Conservation (phyloP, 148 eudicot species). For the Chenopodium album region DNA sequence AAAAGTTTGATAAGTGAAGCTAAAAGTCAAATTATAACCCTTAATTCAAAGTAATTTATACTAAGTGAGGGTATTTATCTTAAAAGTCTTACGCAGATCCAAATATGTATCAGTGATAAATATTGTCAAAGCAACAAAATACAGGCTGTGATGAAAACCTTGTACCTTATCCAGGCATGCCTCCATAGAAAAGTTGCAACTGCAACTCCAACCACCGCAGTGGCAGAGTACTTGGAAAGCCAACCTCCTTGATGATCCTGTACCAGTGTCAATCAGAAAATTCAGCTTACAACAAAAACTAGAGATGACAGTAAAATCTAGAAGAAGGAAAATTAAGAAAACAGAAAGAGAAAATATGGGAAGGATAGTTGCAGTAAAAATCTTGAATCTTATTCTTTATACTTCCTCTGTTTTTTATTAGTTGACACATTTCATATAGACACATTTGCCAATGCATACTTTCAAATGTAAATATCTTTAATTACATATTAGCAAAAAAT, state of each 20-base stretch:
- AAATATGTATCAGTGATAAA: neutral
- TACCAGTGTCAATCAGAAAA: constrained; percentile 21
- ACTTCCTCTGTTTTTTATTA: too few relatives aligned
- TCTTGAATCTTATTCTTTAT: neutral
- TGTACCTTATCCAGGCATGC: constrained; percentile 43
- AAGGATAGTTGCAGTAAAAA: neutral
- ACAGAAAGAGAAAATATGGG: neutral
- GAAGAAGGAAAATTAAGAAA: neutral
- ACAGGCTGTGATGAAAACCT: neutral
- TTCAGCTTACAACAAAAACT: constrained; percentile 3
- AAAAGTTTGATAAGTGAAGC: neutral
- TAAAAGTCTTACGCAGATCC: neutral
- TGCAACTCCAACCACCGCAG: constrained; percentile 45
- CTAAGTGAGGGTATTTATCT: too few relatives aligned
- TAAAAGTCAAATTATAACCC: neutral
- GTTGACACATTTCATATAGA: too few relatives aligned
- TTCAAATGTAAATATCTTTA: too few relatives aligned
- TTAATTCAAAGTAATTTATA: too few relatives aligned
- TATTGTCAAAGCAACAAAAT: neutral
- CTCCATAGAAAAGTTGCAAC: constrained; percentile 50
- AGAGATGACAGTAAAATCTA: neutral
- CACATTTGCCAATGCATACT: too few relatives aligned
- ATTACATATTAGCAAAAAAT: too few relatives aligned
- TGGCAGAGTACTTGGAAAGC: constrained; percentile 46
- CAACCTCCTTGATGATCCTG: constrained; percentile 44